phyloP scores from a whole-genome alignment of 352 stramenopile species.

The Plasmopara halstedii region DNA sequence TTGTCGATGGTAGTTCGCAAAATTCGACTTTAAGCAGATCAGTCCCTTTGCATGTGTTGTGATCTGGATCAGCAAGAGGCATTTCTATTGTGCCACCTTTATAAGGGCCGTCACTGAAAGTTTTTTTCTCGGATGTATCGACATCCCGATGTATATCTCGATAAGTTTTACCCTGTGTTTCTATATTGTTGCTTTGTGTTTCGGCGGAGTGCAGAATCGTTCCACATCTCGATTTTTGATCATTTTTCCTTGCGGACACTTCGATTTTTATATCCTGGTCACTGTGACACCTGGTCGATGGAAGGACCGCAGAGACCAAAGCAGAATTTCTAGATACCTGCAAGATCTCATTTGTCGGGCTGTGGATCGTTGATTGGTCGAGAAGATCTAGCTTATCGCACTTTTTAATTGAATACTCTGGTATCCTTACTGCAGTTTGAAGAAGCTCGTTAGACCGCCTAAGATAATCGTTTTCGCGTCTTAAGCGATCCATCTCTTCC shows the following conservation, averaged over 20 bases:
- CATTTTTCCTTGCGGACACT: neutral
- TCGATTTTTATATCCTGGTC: constrained; percentile 12
- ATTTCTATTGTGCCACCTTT: neutral
- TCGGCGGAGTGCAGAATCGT: neutral
- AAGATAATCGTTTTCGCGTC: constrained; percentile 54
- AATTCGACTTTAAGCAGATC: no score
- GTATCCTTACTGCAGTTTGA: constrained; percentile 27
- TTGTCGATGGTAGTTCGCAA: neutral
- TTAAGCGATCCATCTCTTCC: constrained; percentile 56
- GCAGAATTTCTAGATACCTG: neutral
- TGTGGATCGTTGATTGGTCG: neutral
- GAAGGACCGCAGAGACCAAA: neutral
- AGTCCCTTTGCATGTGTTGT: neutral
- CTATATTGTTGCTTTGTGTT: neutral
- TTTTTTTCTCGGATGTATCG: neutral
- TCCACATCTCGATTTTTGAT: neutral
- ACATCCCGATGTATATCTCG: neutral
- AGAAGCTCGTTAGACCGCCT: constrained; percentile 58
- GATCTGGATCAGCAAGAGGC: neutral
- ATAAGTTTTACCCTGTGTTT: neutral
- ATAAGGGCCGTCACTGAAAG: neutral
- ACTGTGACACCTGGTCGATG: constrained; percentile 11
- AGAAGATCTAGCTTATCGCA: neutral
- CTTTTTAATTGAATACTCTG: constrained; percentile 1
- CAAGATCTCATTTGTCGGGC: neutral